Percentiles rank a stretch among this genome's conserved stretches.
Evolutionary conservation across 2,329 filamentous ascomycete species (phyloP).

Genomic region (Xylariaceae sp.): DNA sequence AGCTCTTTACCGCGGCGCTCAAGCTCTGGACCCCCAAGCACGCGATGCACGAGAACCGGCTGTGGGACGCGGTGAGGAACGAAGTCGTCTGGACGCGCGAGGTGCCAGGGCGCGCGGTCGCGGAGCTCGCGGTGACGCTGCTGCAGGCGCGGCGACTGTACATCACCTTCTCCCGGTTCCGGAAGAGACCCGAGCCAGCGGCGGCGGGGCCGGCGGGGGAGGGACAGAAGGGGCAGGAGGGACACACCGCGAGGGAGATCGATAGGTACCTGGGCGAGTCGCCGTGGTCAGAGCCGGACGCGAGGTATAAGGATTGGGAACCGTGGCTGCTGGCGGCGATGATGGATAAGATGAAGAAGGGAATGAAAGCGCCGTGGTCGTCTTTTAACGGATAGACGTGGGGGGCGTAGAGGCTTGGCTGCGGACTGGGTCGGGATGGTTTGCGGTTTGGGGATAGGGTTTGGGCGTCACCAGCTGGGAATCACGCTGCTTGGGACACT

Average conservation of each 20-base stretch:
- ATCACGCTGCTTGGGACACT: too few relatives aligned
- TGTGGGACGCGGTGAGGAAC: not conserved
- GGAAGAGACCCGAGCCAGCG: not conserved
- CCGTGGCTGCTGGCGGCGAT: not conserved
- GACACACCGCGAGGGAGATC: not conserved
- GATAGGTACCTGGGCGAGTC: not conserved
- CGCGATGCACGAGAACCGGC: not conserved
- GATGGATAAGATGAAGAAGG: not conserved
- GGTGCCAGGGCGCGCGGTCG: not conserved
- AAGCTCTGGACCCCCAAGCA: not conserved
- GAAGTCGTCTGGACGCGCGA: not conserved
- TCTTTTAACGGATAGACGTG: not conserved
- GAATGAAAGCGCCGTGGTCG: not conserved
- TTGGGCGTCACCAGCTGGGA: too few relatives aligned
- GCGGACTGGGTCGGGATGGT: not conserved
- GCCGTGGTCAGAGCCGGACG: not conserved
- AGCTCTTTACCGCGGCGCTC: not conserved
- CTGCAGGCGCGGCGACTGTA: not conserved
- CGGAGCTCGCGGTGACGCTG: not conserved
- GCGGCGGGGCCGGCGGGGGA: too few relatives aligned
- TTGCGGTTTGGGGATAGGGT: not conserved
- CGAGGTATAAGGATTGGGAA: not conserved
- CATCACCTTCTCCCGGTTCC: not conserved
- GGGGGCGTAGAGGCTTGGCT: not conserved
- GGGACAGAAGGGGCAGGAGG: not conserved